Base-by-base conservation (phyloP, 176 grass and related monocot species). In the Miscanthus lutarioriparius region DNA sequence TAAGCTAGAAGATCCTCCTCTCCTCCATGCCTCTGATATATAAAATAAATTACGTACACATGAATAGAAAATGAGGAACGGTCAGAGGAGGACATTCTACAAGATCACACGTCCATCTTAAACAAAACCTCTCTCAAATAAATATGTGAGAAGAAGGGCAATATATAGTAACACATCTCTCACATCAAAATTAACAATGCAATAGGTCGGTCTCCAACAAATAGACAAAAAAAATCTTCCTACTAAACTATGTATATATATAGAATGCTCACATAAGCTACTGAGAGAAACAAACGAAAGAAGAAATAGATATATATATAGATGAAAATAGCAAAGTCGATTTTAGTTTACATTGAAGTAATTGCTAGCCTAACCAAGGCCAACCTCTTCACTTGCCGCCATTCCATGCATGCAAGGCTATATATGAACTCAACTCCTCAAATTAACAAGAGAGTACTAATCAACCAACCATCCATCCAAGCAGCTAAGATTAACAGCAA, bases 1-100 rank as follows among this genome's bases (percentile, higher is more conserved):
- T n/a, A 35, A 87, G 49, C 89, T 87, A 87, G 63, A 91, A 87
- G 85, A 91, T 91, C 89, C 89, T 84, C 45, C n/a, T 30, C 36
- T 75, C 61, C 23, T 62, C 84, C 88, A 75, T 56, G 69, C 45
- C 84, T 39, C 38, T 16, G 16, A 75, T 82, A 26, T 70, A 58
- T 54, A 22, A 23, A 83, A 65, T 73, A 79, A 56, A 64, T 16
- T 45, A 67, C 13, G 76, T 33, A 40, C 64, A 53, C 8, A 74
- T 85, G n/a, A 70, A 83, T 71, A 84, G 20, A 71, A 70, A 76
- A 71, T 39, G 64, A 38, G n/a, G 67, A 43, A 64, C 27, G 61
- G 62, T 83, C 68, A 59, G 61, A 74, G 41, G 32, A 41, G 65
- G 75, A 80, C 72, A 39, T 74, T 28, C 67, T 79, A 37, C 68